Base-by-base conservation (phyloP, 108 stramenopile genomes). In the Poteriospumella lacustris region DNA sequence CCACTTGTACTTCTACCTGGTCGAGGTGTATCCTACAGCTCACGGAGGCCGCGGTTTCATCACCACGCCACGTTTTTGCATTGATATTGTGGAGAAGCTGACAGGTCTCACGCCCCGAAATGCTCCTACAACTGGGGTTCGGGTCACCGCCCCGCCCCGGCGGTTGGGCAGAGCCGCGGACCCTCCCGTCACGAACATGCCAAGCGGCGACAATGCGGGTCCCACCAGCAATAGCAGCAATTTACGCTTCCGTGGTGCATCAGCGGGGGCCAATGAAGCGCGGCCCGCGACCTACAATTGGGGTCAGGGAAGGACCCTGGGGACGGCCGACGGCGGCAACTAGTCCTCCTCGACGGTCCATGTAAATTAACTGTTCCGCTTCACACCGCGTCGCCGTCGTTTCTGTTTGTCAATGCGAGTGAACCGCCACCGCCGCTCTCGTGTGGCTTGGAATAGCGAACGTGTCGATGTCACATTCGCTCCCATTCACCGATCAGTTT, bases 1-100 rank as follows among this genome's bases (percentile, higher is more conserved):
- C 28, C 85, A 86, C 79, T 59, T 86, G 24, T 86, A 85, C 84
- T 86, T 82, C 84, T 85, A 84, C 39, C 75, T 86, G 28, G 79
- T 85, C 0, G 82, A 84, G 38, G 80, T 83, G 2, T 29, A 84
- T 26, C 85, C 85, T 0, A 58, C 78, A 68, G 36, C 79, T 1
- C 82, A 82, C 72, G n/a, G n/a, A n/a, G 84, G 81, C 43, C 41
- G 42, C 36, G 82, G 82, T 42, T 39, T 85, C 29, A 78, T 86
- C 40, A 70, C 40, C 38, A 86, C 85, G 3, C 85, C 85, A 0
- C 26, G 36, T 0, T 84, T 85, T 59, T 26, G 83, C 28, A 77
- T 85, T 9, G 40, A 60, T 26, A 24, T 68, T 12, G 41, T 85
- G 24, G 81, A 79, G 36, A 68, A 76, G 80, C 79, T 39, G 39